phyloP scores from a whole-genome alignment of 1,284 basidiomycete genomes.

The Trichosporon sp. region DNA sequence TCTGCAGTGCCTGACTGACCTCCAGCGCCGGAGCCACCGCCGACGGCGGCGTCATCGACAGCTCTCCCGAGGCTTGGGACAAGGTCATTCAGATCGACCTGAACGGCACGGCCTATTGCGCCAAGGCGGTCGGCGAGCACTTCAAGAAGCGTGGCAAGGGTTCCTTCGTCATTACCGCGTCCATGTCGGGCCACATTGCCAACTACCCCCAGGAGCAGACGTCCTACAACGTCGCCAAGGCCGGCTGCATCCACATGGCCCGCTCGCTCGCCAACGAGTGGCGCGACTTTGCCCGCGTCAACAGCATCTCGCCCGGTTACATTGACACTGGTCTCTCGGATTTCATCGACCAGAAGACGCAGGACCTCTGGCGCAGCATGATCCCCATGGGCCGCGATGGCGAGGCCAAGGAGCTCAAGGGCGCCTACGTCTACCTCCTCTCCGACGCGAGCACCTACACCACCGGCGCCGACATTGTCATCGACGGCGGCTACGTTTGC shows the following conservation, averaged over 20 bases:
- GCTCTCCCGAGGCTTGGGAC: constrained; percentile 17
- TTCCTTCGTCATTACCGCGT: constrained; percentile 19
- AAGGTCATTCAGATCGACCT: constrained; percentile 22
- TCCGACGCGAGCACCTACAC: constrained; percentile 19
- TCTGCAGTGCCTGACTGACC: not conserved
- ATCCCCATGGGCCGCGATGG: constrained; percentile 20
- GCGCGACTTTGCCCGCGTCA: constrained; percentile 20
- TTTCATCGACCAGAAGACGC: constrained; percentile 15
- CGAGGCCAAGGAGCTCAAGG: constrained; percentile 21
- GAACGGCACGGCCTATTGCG: constrained; percentile 20
- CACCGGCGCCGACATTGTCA: constrained; percentile 20
- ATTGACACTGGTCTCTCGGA: constrained; percentile 18
- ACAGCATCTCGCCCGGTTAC: constrained; percentile 23
- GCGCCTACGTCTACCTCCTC: constrained; percentile 20
- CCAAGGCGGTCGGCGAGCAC: constrained; percentile 22
- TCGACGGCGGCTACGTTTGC: constrained; percentile 20
- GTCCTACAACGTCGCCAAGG: constrained; percentile 16
- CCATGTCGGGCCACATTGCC: constrained; percentile 16
- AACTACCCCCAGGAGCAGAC: constrained; percentile 21
- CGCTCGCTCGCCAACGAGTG: constrained; percentile 17
- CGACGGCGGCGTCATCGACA: constrained; percentile 20
- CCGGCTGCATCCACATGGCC: constrained; percentile 19
- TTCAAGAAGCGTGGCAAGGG: constrained; percentile 20
- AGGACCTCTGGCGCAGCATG: constrained; percentile 11
- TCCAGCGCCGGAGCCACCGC: constrained; percentile 18